These are phyloP conservation scores for Aegilops tauschii DNA, from an alignment of 176 grass and related monocot genomes.

Conservation along the genomic window DNA sequence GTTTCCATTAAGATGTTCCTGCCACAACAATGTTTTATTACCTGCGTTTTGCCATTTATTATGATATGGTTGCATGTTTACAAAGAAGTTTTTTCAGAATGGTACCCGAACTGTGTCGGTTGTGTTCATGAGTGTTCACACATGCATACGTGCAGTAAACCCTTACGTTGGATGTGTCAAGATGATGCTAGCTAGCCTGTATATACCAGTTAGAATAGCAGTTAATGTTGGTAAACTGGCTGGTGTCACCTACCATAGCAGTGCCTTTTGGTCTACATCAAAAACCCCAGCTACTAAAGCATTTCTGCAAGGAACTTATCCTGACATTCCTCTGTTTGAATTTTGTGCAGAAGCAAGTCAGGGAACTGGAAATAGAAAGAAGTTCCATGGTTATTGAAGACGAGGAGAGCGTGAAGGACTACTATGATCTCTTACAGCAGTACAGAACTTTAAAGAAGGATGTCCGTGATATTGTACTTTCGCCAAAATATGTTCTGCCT, in stretches of 20 bases:
- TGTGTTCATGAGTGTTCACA: not conserved
- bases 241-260: not conserved
- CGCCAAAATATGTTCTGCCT: conserved; percentile 83
- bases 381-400: conserved; percentile 95
- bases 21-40: not conserved
- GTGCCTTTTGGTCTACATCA: not conserved
- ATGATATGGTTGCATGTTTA: conserved; percentile 8
- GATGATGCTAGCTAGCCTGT: not conserved
- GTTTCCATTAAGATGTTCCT: not conserved
- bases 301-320: conserved; percentile 7
- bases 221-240: not conserved
- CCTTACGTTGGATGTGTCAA: not conserved
- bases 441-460: conserved; percentile 75
- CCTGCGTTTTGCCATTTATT: not conserved
- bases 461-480: conserved; percentile 66
- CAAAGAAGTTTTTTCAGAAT: not conserved
- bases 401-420: conserved; percentile 82
- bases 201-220: not conserved
- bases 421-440: conserved; percentile 88
- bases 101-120: not conserved
- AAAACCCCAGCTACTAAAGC: not conserved
- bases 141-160: conserved; percentile 2
- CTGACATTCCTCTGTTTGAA: conserved; percentile 2
- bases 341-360: conserved; percentile 79
- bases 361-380: conserved; percentile 81